phyloP scores from a whole-genome alignment of 2,329 filamentous ascomycete species.

The Lasiodiplodia sp. region DNA sequence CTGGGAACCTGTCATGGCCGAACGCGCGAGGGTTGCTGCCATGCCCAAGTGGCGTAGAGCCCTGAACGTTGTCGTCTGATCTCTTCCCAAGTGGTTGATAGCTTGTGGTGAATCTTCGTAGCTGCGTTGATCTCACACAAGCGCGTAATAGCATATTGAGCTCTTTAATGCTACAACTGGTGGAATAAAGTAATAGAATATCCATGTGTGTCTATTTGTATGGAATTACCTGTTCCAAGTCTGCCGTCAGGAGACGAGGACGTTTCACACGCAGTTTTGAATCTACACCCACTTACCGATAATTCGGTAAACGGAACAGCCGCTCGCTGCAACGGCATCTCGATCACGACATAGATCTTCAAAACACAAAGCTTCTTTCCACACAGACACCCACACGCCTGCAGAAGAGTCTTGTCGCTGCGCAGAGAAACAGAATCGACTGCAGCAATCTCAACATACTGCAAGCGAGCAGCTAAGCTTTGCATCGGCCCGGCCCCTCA shows the following conservation, averaged over 20 bases:
- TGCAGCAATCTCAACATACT: not conserved
- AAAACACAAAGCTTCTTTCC: too few relatives aligned
- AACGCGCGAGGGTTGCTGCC: slow-evolving; percentile 57
- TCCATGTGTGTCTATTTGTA: not conserved
- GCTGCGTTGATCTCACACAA: too few relatives aligned
- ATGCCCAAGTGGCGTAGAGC: slow-evolving; percentile 60
- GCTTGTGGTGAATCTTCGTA: not conserved
- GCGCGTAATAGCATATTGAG: too few relatives aligned
- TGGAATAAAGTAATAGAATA: not conserved
- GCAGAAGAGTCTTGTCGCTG: not conserved
- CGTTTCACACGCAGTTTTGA: too few relatives aligned
- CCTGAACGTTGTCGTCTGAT: slow-evolving; percentile 38
- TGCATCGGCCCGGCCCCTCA: too few relatives aligned
- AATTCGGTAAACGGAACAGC: too few relatives aligned
- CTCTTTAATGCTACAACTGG: too few relatives aligned
- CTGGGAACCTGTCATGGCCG: slow-evolving; percentile 68
- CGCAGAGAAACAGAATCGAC: not conserved
- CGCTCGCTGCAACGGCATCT: not conserved
- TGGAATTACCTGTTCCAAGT: not conserved
- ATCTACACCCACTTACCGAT: too few relatives aligned
- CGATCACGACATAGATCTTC: not conserved
- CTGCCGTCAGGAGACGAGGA: too few relatives aligned
- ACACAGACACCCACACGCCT: too few relatives aligned
- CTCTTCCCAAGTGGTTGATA: not conserved
- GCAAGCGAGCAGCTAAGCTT: not conserved